phyloP scores from a whole-genome alignment of 331 rosid genomes.

The Quercus tomentella region DNA sequence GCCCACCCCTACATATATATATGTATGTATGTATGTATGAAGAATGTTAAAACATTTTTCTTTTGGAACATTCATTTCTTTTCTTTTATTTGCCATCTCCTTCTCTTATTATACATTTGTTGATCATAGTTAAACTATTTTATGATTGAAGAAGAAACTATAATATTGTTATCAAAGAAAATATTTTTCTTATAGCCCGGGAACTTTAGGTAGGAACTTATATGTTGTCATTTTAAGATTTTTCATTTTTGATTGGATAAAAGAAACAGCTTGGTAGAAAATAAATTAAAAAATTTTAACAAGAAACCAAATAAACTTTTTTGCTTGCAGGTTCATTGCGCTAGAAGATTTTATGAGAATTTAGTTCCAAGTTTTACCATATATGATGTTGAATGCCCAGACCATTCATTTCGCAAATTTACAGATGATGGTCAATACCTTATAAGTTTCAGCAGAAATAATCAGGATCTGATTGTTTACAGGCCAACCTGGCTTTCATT shows the following conservation, averaged over 20 bases:
- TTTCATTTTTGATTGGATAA: constrained; percentile 6
- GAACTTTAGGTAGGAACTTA: not conserved
- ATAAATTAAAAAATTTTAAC: constrained; percentile 15
- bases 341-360: constrained; percentile 85
- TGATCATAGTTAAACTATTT: not conserved
- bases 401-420: constrained; percentile 82
- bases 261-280: not conserved
- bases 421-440: constrained; percentile 96
- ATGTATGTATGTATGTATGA: no score
- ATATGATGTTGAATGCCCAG: constrained; percentile 91
- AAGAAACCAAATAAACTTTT: constrained; percentile 46
- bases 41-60: not conserved
- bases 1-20: no score
- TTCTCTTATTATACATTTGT: not conserved
- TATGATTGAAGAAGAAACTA: not conserved
- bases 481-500: constrained; percentile 92
- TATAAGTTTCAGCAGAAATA: constrained; percentile 80
- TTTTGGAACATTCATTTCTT: not conserved
- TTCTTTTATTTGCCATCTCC: not conserved
- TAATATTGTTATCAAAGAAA: not conserved
- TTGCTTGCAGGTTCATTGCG: constrained; percentile 78
- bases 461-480: constrained; percentile 77
- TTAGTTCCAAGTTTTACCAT: constrained; percentile 82
- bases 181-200: constrained; percentile 2
- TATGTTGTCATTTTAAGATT: constrained; percentile 2